Evolutionary conservation across 2,329 filamentous ascomycete genomes (phyloP).

Genomic region (Epichloe typhina): DNA sequence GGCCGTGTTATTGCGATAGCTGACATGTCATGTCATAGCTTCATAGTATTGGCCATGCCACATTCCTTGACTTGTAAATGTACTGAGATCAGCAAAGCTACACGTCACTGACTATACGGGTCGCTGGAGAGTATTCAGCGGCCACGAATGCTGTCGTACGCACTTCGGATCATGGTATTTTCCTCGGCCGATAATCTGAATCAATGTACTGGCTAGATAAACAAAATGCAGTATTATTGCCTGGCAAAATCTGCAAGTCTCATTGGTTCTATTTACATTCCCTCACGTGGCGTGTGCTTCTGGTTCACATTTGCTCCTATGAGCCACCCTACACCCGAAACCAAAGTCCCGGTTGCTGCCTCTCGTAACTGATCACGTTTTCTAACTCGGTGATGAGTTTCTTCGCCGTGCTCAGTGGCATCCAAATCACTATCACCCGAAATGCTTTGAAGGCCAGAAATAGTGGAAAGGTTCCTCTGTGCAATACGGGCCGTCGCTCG

Average conservation of each 20-base stretch:
- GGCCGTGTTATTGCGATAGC: too few relatives aligned
- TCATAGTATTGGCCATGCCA: not conserved
- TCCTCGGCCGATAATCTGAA: not conserved
- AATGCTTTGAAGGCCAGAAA: constrained; percentile 35
- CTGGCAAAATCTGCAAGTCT: not conserved
- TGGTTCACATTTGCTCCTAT: constrained; percentile 38
- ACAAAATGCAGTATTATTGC: not conserved
- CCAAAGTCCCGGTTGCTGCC: constrained; percentile 52
- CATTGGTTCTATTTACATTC: not conserved
- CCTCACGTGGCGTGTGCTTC: not conserved
- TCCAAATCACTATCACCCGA: constrained; percentile 7
- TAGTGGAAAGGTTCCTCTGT: constrained; percentile 41
- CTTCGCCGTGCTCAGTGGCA: constrained; percentile 13
- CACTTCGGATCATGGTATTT: not conserved
- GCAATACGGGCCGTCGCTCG: constrained; percentile 46
- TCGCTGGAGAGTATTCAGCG: too few relatives aligned
- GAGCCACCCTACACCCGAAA: constrained; percentile 55
- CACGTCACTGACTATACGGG: not conserved
- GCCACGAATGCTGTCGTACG: not conserved
- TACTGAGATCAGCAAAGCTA: not conserved
- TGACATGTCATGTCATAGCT: not conserved
- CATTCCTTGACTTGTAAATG: not conserved
- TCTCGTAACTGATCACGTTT: constrained; percentile 62
- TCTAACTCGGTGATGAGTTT: constrained; percentile 33
- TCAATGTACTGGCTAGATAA: not conserved